phyloP scores from a whole-genome alignment of 306 rosid genomes.

The Dryas alaskensis region DNA sequence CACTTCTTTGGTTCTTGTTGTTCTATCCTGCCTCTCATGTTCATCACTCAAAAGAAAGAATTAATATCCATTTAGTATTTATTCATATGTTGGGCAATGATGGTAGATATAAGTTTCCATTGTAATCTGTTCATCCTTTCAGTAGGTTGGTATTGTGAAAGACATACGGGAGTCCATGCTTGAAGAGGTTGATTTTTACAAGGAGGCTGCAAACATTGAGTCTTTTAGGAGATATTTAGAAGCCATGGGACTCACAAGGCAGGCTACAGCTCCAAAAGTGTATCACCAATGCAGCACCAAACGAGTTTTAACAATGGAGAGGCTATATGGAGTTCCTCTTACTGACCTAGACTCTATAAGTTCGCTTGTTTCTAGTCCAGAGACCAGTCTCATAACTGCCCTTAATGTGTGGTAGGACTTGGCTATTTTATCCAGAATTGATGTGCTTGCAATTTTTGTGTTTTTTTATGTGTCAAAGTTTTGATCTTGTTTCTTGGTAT shows the following conservation, averaged over 20 bases:
- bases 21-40: slow-evolving; percentile 12
- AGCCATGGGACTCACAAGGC: slow-evolving; percentile 74
- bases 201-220: slow-evolving; percentile 92
- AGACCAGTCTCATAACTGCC: slow-evolving; percentile 81
- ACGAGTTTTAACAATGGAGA: slow-evolving; percentile 81
- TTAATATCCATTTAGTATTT: slow-evolving; percentile 4
- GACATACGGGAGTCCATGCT: slow-evolving; percentile 96
- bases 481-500: slow-evolving; percentile 20
- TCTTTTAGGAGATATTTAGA: slow-evolving; percentile 88
- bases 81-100: slow-evolving; percentile 6
- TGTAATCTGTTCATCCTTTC: slow-evolving; percentile 38
- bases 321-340: slow-evolving; percentile 94
- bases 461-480: slow-evolving; percentile 3
- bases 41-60: slow-evolving; percentile 9
- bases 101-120: slow-evolving; percentile 27
- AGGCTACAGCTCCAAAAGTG: slow-evolving; percentile 95
- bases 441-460: slow-evolving; percentile 4
- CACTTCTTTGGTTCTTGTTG: background rate
- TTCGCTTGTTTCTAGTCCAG: slow-evolving; percentile 82
- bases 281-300: slow-evolving; percentile 70
- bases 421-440: background rate
- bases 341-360: slow-evolving; percentile 87
- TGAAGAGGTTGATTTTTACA: slow-evolving; percentile 93
- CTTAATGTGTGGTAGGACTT: slow-evolving; percentile 84
- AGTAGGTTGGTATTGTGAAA: slow-evolving; percentile 86